These are phyloP conservation scores for Pythium folliculosum DNA, from an alignment of 352 stramenopile species.

Conservation along the genomic window DNA sequence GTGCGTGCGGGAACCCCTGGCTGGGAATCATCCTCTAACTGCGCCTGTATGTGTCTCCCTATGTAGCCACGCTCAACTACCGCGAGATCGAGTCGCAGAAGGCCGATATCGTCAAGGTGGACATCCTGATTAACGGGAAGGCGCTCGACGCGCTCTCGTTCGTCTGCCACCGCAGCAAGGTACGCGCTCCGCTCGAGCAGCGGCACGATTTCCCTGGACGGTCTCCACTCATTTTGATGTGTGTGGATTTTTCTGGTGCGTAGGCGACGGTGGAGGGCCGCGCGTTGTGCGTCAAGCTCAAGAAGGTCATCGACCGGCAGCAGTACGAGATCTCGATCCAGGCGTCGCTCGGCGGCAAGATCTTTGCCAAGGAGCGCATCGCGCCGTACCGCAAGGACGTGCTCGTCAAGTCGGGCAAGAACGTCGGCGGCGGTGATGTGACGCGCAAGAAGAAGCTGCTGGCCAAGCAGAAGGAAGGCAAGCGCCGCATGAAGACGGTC, in stretches of 20 bases:
- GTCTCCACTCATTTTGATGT: background rate
- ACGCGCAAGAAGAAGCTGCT: conserved; percentile 99
- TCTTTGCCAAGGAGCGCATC: conserved; percentile 98
- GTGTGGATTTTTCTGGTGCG: background rate
- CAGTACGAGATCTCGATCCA: conserved; percentile 99
- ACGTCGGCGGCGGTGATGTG: conserved; percentile 95
- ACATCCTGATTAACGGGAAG: conserved; percentile 95
- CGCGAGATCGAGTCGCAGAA: conserved; percentile 88
- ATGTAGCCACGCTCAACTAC: conserved; percentile 92
- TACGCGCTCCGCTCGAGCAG: background rate
- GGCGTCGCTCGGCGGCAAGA: conserved; percentile 93
- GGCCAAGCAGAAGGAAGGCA: conserved; percentile 99
- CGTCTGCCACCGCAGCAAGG: conserved; percentile 90
- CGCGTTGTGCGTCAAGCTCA: conserved; percentile 94
- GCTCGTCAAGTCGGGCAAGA: conserved; percentile 95
- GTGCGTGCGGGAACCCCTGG: background rate
- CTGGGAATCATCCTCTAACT: background rate
- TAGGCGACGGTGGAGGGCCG: conserved; percentile 76
- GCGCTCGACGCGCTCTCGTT: conserved; percentile 97
- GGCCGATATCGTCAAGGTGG: conserved; percentile 95
- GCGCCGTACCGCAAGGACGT: conserved; percentile 96
- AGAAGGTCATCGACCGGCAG: conserved; percentile 96
- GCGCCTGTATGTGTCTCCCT: background rate
- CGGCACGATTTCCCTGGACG: too few relatives aligned
- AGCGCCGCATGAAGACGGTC: conserved; percentile 96